phyloP scores from a whole-genome alignment of 129 eudicot species.

The Pittosporum tobira region DNA sequence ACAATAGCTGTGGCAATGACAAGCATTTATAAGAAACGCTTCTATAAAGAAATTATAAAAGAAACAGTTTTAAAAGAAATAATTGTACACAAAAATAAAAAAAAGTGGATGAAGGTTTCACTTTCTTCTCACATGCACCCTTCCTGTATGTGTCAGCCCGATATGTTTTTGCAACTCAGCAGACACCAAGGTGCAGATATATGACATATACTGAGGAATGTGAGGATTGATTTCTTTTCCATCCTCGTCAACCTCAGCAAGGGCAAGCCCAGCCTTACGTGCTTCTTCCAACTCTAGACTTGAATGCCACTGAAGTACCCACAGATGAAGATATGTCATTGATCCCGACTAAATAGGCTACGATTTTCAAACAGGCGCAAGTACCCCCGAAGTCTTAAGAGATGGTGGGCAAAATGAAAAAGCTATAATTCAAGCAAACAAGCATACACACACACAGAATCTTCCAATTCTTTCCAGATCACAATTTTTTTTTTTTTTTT shows the following conservation, averaged over 20 bases:
- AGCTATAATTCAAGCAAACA: too few species aligned
- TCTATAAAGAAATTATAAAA: not conserved
- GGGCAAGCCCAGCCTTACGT: constrained; percentile 91
- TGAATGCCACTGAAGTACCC: constrained; percentile 54
- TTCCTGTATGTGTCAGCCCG: constrained; percentile 72
- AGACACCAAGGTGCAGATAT: constrained; percentile 98
- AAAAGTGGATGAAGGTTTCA: constrained; percentile 2
- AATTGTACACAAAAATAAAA: too few species aligned
- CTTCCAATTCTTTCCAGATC: too few species aligned
- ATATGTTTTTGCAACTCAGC: constrained; percentile 56
- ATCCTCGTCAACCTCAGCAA: constrained; percentile 95
- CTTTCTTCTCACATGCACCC: constrained; percentile 85
- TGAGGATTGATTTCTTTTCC: constrained; percentile 97
- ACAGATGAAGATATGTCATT: not conserved
- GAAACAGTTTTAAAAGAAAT: too few species aligned
- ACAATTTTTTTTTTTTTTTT: too few species aligned
- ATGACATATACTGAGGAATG: constrained; percentile 97
- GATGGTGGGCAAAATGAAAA: too few species aligned
- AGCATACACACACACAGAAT: too few species aligned
- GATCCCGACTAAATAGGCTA: too few species aligned
- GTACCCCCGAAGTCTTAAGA: too few species aligned
- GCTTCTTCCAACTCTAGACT: constrained; percentile 88
- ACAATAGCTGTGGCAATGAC: constrained; percentile 47
- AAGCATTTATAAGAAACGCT: not conserved
- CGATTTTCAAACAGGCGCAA: not conserved